phyloP scores from a whole-genome alignment of 331 rosid genomes.

The Malus hybrid region DNA sequence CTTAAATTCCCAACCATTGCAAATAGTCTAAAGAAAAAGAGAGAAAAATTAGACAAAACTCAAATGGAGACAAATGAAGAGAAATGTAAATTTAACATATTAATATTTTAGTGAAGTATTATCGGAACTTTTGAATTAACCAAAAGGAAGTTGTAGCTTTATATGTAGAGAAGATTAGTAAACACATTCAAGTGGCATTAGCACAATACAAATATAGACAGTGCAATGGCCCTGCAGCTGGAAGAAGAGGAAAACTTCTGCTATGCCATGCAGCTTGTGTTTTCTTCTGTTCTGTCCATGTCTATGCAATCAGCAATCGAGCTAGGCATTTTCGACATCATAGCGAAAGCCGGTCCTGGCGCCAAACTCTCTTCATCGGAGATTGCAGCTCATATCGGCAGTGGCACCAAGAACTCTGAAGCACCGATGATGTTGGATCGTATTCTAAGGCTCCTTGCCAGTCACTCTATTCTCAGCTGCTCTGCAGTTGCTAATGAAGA shows the following conservation, averaged over 20 bases:
- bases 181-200: too few species aligned
- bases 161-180: too few species aligned
- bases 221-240: too few species aligned
- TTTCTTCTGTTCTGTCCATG: slow-evolving; percentile 13
- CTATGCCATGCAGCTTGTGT: slow-evolving; percentile 23
- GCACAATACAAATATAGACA: too few species aligned
- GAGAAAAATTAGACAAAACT: too few species aligned
- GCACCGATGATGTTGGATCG: slow-evolving; percentile 30
- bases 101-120: too few species aligned
- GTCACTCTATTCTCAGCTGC: slow-evolving; percentile 22
- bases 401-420: slow-evolving; percentile 11
- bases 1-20: too few species aligned
- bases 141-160: too few species aligned
- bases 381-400: slow-evolving; percentile 13
- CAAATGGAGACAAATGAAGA: too few species aligned
- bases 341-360: slow-evolving; percentile 20
- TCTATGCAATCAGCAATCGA: slow-evolving; percentile 26
- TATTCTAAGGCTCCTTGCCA: slow-evolving; percentile 20
- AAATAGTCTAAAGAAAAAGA: too few species aligned
- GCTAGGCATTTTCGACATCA: slow-evolving; percentile 40
- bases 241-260: slow-evolving; percentile 25
- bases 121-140: too few species aligned
- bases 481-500: not conserved
- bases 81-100: too few species aligned
- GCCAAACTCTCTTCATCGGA: slow-evolving; percentile 22